Evolutionary conservation across 495 filamentous ascomycete species (phyloP).

Genomic region (Talaromyces wortmannii): DNA sequence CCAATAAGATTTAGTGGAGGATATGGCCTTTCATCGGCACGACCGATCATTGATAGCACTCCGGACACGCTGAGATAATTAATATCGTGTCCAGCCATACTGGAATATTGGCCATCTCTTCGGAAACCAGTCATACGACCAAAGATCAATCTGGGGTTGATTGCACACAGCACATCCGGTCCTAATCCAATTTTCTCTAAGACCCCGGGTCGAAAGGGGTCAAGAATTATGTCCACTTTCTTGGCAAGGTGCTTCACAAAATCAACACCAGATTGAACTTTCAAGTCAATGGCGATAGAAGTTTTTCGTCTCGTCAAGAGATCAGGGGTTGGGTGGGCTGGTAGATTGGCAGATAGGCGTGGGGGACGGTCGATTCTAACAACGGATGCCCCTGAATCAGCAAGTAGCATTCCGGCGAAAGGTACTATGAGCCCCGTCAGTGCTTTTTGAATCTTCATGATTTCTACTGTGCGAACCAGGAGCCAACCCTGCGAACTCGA

Average conservation of each 20-base stretch:
- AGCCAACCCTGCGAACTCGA: conserved; percentile 75
- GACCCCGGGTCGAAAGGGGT: conserved; percentile 76
- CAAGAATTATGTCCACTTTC: conserved; percentile 63
- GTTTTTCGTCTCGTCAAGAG: conserved; percentile 61
- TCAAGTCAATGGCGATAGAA: conserved; percentile 65
- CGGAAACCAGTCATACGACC: conserved; percentile 73
- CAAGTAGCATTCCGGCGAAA: conserved; percentile 71
- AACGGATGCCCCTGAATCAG: conserved; percentile 70
- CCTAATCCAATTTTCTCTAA: conserved; percentile 65
- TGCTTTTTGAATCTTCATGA: conserved; percentile 8
- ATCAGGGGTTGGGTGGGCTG: conserved; percentile 44
- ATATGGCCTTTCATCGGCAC: conserved; percentile 45
- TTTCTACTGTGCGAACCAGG: conserved; percentile 43
- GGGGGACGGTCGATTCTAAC: conserved; percentile 66
- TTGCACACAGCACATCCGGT: conserved; percentile 45
- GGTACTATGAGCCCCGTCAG: conserved; percentile 40
- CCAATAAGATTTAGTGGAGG: conserved; percentile 70
- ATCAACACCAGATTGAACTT: conserved; percentile 43
- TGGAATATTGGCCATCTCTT: conserved; percentile 57
- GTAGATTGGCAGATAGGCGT: conserved; percentile 5
- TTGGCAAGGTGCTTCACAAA: conserved; percentile 52
- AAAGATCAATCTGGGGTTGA: conserved; percentile 62
- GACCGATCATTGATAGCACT: conserved; percentile 57
- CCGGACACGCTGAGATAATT: conserved; percentile 79
- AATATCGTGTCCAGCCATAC: conserved; percentile 84